Conservation (phyloP, 768 basidiomycete species). For the Lactarius pseudohatsudake region DNA sequence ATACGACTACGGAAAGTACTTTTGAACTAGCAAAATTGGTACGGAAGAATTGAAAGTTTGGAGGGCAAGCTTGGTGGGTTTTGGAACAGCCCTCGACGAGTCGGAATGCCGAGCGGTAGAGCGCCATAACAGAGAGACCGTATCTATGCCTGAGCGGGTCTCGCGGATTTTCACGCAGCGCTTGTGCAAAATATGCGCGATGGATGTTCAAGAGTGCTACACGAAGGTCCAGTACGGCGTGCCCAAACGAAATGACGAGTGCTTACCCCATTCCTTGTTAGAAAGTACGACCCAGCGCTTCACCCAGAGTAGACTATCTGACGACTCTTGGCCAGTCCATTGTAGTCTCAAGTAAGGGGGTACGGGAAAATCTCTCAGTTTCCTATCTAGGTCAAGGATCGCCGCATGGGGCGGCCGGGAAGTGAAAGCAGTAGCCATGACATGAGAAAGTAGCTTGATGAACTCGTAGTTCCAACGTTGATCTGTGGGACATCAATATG, state of each 20-base stretch:
- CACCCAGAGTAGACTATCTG: slow-evolving; percentile 14
- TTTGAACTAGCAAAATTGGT: slow-evolving; percentile 64
- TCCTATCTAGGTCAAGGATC: slow-evolving; percentile 58
- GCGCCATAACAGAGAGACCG: slow-evolving; percentile 67
- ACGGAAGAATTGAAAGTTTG: slow-evolving; percentile 41
- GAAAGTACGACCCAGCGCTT: slow-evolving; percentile 30
- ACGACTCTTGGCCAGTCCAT: slow-evolving; percentile 30
- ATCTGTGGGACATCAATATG: slow-evolving; percentile 37
- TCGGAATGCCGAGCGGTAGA: slow-evolving; percentile 71
- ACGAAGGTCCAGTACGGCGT: background rate
- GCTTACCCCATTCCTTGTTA: slow-evolving; percentile 36
- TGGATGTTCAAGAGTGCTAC: slow-evolving; percentile 64
- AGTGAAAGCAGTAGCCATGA: slow-evolving; percentile 34
- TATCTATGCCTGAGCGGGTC: slow-evolving; percentile 63
- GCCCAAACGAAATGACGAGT: slow-evolving; percentile 24
- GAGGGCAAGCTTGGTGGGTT: slow-evolving; percentile 43
- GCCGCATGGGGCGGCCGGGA: slow-evolving; percentile 49
- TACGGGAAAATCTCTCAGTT: slow-evolving; percentile 59
- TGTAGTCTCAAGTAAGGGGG: slow-evolving; percentile 44
- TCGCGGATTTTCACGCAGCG: slow-evolving; percentile 55
- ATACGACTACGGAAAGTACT: slow-evolving; percentile 60
- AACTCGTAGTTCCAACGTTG: slow-evolving; percentile 54
- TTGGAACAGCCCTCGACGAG: slow-evolving; percentile 51
- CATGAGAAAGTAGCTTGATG: slow-evolving; percentile 47
- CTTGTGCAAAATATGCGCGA: slow-evolving; percentile 65